phyloP scores from a whole-genome alignment of 352 stramenopile genomes.

The Paralagenidium karlingii region DNA sequence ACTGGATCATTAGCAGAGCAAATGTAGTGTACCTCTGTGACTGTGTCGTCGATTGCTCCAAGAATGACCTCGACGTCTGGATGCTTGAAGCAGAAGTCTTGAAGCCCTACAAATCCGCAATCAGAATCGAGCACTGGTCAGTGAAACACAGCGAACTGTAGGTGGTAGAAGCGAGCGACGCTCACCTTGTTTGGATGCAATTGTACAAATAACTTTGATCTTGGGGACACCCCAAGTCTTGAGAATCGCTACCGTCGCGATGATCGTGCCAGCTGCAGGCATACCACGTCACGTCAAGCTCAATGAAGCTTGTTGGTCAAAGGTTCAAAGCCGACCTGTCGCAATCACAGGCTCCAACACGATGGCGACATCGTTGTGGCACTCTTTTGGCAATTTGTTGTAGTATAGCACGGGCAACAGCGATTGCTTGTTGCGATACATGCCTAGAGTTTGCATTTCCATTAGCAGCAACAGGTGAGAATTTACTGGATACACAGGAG shows the following conservation, averaged over 20 bases:
- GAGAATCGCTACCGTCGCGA: constrained; percentile 91
- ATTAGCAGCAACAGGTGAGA: neutral
- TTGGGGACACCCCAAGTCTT: constrained; percentile 91
- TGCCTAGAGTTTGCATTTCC: constrained; percentile 24
- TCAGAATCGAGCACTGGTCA: neutral
- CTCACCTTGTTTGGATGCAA: constrained; percentile 86
- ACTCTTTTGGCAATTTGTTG: constrained; percentile 95
- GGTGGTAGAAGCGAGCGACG: too few species aligned
- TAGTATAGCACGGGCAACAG: constrained; percentile 97
- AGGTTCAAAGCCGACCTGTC: constrained; percentile 34
- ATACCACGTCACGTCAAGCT: neutral
- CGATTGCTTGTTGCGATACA: constrained; percentile 86
- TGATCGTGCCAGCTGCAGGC: constrained; percentile 85
- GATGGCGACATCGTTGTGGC: constrained; percentile 87
- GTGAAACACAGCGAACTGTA: neutral
- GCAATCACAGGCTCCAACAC: constrained; percentile 96
- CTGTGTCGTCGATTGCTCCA: constrained; percentile 54
- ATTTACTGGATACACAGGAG: constrained; percentile 1
- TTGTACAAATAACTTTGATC: constrained; percentile 89
- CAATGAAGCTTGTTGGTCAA: neutral
- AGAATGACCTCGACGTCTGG: constrained; percentile 69
- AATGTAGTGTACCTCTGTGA: constrained; percentile 80
- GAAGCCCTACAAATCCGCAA: too few species aligned
- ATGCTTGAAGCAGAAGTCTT: constrained; percentile 68
- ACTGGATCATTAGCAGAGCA: too few species aligned